Evolutionary conservation across 352 stramenopile genomes (phyloP).

Genomic region (Thalassiosira delicatula): DNA sequence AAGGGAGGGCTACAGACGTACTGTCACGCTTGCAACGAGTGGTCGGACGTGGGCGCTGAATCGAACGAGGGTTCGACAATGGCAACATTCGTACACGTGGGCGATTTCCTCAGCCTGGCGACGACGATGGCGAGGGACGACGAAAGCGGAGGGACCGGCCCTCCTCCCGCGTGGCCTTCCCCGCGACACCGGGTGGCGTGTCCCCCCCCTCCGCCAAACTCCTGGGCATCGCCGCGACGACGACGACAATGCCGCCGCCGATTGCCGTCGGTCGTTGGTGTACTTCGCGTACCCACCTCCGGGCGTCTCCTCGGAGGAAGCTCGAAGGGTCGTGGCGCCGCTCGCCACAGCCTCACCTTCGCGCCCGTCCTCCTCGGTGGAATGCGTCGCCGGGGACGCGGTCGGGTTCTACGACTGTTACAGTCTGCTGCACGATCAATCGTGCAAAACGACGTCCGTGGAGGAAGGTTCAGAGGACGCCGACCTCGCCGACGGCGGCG

Average conservation of each 20-base stretch:
- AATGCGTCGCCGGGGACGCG: too few species aligned
- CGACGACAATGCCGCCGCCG: not conserved
- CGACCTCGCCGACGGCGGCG: too few species aligned
- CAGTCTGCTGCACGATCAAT: conserved; percentile 64
- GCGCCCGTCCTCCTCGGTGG: not conserved
- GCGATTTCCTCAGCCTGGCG: conserved; percentile 76
- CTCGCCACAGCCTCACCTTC: not conserved
- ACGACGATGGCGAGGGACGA: too few species aligned
- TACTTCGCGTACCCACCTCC: conserved; percentile 66
- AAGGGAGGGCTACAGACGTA: conserved; percentile 79
- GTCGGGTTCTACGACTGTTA: conserved; percentile 36
- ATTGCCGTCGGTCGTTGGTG: conserved; percentile 57
- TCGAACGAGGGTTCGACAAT: too few species aligned
- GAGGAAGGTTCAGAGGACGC: not conserved
- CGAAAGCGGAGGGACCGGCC: not conserved
- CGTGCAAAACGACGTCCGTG: conserved; percentile 8
- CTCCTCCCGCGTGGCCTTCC: conserved; percentile 42
- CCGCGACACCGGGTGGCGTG: conserved; percentile 59
- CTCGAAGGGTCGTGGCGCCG: conserved; percentile 23
- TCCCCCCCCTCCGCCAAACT: conserved; percentile 13
- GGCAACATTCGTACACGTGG: conserved; percentile 69
- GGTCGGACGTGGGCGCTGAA: conserved; percentile 60
- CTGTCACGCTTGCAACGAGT: conserved; percentile 70
- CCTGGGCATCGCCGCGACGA: too few species aligned
- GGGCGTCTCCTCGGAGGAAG: conserved; percentile 51